Percentiles rank a stretch among this genome's conserved stretches.
Conservation (phyloP, 2,329 filamentous ascomycete species). For the Sporothrix globosa region DNA sequence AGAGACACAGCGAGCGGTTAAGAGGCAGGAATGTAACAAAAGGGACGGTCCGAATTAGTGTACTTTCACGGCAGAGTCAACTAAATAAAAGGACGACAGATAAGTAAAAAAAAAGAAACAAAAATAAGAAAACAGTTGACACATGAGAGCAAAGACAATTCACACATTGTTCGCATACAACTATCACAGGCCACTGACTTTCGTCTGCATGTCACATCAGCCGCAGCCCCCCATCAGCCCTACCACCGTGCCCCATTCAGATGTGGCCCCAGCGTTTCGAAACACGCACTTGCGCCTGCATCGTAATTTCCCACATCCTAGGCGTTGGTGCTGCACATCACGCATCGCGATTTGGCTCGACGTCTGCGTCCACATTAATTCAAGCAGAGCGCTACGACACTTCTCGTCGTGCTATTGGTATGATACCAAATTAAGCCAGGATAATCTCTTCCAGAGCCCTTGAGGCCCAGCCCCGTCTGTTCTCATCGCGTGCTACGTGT, state of each 20-base stretch:
- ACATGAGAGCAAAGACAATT: too few relatives aligned
- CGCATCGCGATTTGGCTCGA: neutral
- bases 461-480: neutral
- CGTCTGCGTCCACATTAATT: neutral
- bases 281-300: neutral
- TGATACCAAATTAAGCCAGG: slow-evolving; percentile 4
- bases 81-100: too few relatives aligned
- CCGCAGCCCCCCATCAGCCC: slow-evolving; percentile 30
- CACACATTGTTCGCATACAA: too few relatives aligned
- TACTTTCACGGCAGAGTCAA: too few relatives aligned
- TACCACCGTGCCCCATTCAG: slow-evolving; percentile 17
- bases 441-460: too few relatives aligned
- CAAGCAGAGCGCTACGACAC: neutral
- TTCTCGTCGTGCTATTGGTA: neutral
- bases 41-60: too few relatives aligned
- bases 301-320: neutral
- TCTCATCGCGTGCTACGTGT: neutral
- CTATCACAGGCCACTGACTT: neutral
- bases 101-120: too few relatives aligned
- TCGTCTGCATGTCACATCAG: slow-evolving; percentile 8
- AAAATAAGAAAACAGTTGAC: too few relatives aligned
- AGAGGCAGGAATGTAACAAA: neutral
- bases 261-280: slow-evolving; percentile 13
- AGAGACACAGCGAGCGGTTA: neutral
- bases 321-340: neutral